Base-by-base conservation (phyloP, 495 filamentous ascomycete genomes). In the Lichina pygmaea region DNA sequence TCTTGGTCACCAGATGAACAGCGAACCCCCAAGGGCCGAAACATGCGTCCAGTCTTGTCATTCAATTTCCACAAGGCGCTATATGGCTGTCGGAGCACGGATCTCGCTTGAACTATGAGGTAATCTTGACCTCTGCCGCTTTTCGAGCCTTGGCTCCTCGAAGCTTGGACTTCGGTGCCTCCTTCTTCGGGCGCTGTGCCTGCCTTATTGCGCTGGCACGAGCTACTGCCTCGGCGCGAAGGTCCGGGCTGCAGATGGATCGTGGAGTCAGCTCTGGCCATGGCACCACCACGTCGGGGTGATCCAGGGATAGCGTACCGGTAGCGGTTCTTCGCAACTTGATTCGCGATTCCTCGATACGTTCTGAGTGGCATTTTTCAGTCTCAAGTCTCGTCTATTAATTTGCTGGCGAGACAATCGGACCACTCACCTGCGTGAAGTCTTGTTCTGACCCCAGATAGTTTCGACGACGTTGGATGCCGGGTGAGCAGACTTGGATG, bases 121-220 rank as follows among this genome's bases (percentile, higher is more conserved):
- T 47, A 32, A 34, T 3, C 30, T 43, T 47, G 13, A 10, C 32
- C 38, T 58, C 61, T 61, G 68, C 72, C 48, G 73, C 79, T 68
- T 77, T 77, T 66, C 70, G 74, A 50, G 85, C 89, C 68, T 84
- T 83, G 24, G 66, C 63, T 41, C 89, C 86, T 52, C 89, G 70
- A 51, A 66, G 64, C 75, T 93, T 93, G 51, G 56, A 53, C 60
- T 70, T 71, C 52, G 75, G 71, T 46, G 64, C 57, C 15, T 78
- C 72, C 75, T 93, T 93, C 66, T 76, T 73, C 46, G 75, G 59
- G 55, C 66, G 65, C 70, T 92, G 81, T 46, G 77, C 77, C 52
- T 68, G 62, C 59, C 79, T 80, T 66, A 95, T 71, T 54, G 82
- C 81, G 59, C 76, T 83, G 52, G 79, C 86, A 54, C 89, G 81